A percentile compares a stretch with the other conserved stretches of the same genome.
Evolutionary conservation across 208 protist species (phyloP).

Genomic region (Acanthamoeba triangularis): DNA sequence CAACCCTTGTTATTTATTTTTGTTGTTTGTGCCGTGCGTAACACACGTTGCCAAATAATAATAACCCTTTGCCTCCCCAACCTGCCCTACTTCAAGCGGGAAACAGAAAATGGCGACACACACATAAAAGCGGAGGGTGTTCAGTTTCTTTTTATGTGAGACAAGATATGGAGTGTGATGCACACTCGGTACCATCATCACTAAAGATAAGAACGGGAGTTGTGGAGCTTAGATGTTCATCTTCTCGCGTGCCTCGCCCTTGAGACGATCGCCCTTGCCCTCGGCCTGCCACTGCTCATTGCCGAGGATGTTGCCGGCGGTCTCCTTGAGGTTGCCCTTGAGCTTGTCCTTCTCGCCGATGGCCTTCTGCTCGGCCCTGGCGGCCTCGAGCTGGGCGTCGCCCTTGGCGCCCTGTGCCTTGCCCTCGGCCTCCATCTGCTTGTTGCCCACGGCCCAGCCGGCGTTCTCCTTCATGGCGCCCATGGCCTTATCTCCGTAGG

Average conservation of each 20-base stretch:
- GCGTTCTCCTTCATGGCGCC: conserved; percentile 25
- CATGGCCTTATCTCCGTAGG: not conserved
- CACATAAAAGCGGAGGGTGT: too few relatives aligned
- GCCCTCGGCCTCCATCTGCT: conserved; percentile 49
- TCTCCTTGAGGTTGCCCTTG: conserved; percentile 38
- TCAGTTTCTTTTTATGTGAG: too few relatives aligned
- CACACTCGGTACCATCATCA: not conserved
- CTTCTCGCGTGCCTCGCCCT: conserved; percentile 5
- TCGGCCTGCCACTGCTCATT: not conserved
- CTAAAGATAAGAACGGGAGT: too few relatives aligned
- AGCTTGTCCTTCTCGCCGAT: conserved; percentile 14
- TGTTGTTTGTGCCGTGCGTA: too few relatives aligned
- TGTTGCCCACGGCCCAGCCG: conserved; percentile 48
- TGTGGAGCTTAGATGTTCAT: not conserved
- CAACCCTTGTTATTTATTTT: too few relatives aligned
- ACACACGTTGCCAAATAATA: too few relatives aligned
- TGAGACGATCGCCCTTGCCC: conserved; percentile 27
- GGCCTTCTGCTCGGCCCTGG: not conserved
- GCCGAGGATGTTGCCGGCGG: conserved; percentile 5
- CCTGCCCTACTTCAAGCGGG: too few relatives aligned
- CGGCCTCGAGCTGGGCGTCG: not conserved
- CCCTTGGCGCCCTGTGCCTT: not conserved
- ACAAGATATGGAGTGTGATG: not conserved
- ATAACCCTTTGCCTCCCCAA: too few relatives aligned
- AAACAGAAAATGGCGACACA: too few relatives aligned